Conservation (phyloP, 805 yeast genomes). For the Yarrowia phangngaensis region DNA sequence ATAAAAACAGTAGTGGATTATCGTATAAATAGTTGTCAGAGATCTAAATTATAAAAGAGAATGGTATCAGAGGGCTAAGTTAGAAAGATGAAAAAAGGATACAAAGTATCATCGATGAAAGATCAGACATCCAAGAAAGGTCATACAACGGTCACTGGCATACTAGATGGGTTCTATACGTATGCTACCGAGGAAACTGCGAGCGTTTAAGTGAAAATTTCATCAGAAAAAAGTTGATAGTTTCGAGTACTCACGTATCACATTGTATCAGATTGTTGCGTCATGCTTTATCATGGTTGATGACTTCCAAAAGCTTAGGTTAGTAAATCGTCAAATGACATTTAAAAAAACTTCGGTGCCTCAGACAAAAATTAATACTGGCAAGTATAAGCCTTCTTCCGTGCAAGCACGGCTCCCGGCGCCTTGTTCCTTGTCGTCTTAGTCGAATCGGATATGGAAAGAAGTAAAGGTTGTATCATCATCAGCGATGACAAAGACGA, state of each 20-base stretch:
- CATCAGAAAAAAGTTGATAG: constrained; percentile 16
- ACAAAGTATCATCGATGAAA: background rate
- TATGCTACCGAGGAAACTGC: constrained; percentile 47
- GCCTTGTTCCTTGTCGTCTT: constrained; percentile 41
- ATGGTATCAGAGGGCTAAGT: constrained; percentile 4
- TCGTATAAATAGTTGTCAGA: constrained; percentile 4
- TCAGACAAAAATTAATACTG: constrained; percentile 40
- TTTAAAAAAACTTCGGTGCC: constrained; percentile 5
- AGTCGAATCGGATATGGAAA: constrained; percentile 42
- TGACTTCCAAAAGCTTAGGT: constrained; percentile 28
- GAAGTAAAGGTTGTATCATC: constrained; percentile 42
- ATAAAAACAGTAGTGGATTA: too few relatives aligned
- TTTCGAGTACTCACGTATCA: constrained; percentile 22
- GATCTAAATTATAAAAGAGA: background rate
- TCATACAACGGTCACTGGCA: constrained; percentile 43
- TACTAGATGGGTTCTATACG: constrained; percentile 42
- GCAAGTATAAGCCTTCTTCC: constrained; percentile 42
- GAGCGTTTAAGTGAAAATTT: constrained; percentile 38
- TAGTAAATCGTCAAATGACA: constrained; percentile 1
- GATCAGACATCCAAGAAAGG: constrained; percentile 47
- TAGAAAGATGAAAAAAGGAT: constrained; percentile 1
- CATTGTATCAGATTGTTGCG: too few relatives aligned
- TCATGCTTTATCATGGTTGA: background rate
- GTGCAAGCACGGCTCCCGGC: constrained; percentile 25
- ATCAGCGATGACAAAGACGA: constrained; percentile 27